Base-by-base conservation (phyloP, 139 green algal species). In the Picochlorum sp. region DNA sequence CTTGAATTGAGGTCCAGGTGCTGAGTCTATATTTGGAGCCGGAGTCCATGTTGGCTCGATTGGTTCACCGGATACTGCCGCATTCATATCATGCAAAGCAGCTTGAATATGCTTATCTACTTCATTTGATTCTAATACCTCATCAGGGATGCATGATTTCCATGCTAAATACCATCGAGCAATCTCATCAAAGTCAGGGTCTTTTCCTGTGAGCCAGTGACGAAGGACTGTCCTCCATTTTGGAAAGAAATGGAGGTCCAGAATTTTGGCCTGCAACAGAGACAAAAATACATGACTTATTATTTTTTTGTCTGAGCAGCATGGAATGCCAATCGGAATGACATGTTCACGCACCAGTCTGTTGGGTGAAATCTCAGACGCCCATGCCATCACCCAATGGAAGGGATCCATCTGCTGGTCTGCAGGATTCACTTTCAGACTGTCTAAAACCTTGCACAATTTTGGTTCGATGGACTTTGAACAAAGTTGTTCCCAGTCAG, bases 61-160 rank as follows among this genome's bases (percentile, higher is more conserved):
- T 7, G 75, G 14, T 28, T 55, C 32, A 59, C 40, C 26, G 64
- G 65, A 37, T 89, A 81, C 75, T 4, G 87, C 75, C 5, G 55
- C 52, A 69, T 96, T 95, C 85, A 98, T 98, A 58, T 81, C 78
- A 69, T 93, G 78, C 7, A 97, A 73, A 10, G 83, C 90, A 0
- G 62, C 63, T 26, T 75, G 85, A 33, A 97, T 77, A 47, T 89
- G 77, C 33, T 63, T 53, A 0, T 83, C 73, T 5, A 98, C 73
- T 7, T 77, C 72, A 40, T 91, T 73, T 14, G 90, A 65, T 31
- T 88, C 78, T 13, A 83, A 54, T n/a, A 97, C 50, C 18, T 72
- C 63, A 50, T 78, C 61, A 3, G 75, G 74, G 9, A 81, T 50
- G 39, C 76, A 37, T 7, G 49, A 57, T 70, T 97, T 96, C 91